Evolutionary conservation across 1,284 basidiomycete species (phyloP).

Genomic region (Austropuccinia psidii): DNA sequence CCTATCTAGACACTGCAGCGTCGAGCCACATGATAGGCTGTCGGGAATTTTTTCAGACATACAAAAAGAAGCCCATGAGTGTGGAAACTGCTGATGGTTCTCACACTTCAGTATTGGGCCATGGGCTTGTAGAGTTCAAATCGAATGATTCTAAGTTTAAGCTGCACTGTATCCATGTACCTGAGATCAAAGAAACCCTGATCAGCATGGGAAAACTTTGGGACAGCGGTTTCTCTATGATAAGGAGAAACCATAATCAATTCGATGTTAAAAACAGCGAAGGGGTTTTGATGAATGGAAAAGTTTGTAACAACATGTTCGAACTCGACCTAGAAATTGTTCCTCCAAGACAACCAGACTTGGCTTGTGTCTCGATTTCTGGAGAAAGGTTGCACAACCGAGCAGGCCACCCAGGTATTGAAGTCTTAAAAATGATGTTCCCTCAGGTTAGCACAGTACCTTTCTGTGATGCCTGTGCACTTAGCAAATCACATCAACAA

Average conservation of each 20-base stretch:
- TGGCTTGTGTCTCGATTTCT: neutral
- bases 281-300: no score
- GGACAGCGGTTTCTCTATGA: neutral
- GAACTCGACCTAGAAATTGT: no score
- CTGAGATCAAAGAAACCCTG: neutral
- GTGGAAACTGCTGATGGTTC: neutral
- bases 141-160: no score
- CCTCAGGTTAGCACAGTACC: no score
- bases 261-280: no score
- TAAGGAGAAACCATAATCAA: no score
- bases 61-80: neutral
- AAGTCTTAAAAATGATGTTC: no score
- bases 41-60: no score
- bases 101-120: neutral
- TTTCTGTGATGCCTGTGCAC: no score
- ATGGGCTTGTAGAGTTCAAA: neutral
- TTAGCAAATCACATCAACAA: no score
- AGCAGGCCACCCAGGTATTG: neutral
- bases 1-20: neutral
- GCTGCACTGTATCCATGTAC: neutral
- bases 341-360: no score
- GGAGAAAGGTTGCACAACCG: neutral
- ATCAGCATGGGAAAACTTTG: neutral
- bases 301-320: no score
- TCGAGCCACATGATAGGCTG: constrained; percentile 4